phyloP scores from a whole-genome alignment of 2,329 filamentous ascomycete genomes.

The Xylaria sp. region DNA sequence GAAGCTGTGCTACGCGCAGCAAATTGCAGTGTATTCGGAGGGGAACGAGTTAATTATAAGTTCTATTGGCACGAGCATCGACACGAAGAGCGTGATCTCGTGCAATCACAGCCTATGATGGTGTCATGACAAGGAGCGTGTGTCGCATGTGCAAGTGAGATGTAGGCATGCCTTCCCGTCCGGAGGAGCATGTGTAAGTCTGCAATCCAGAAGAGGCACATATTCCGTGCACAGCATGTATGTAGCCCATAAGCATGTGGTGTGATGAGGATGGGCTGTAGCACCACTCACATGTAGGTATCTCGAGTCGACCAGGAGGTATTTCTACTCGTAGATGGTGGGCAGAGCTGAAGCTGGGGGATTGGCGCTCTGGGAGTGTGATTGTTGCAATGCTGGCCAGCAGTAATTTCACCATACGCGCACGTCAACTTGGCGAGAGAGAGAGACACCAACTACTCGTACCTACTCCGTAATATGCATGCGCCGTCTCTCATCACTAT shows the following conservation, averaged over 20 bases:
- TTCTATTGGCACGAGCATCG: not conserved
- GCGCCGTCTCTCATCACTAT: not conserved
- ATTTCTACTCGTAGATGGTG: too few relatives aligned
- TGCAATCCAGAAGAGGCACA: too few relatives aligned
- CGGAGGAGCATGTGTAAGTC: too few relatives aligned
- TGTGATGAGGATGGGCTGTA: not conserved
- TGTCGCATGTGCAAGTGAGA: too few relatives aligned
- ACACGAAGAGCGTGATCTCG: not conserved
- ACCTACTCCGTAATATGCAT: not conserved
- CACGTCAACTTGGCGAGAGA: not conserved
- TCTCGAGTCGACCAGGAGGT: not conserved
- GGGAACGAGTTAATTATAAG: not conserved
- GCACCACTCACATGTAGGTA: not conserved
- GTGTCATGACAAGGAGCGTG: not conserved
- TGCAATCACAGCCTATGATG: not conserved
- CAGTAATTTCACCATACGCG: not conserved
- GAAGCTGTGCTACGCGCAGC: not conserved
- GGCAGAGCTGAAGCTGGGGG: not conserved
- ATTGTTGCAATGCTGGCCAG: not conserved
- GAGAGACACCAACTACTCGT: not conserved
- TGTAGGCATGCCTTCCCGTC: too few relatives aligned
- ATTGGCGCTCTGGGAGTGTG: not conserved
- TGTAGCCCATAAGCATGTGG: not conserved
- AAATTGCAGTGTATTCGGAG: not conserved
- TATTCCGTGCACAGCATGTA: not conserved